Evolutionary conservation across 139 green algal genomes (phyloP).

Genomic region (Coelastrella sp.): DNA sequence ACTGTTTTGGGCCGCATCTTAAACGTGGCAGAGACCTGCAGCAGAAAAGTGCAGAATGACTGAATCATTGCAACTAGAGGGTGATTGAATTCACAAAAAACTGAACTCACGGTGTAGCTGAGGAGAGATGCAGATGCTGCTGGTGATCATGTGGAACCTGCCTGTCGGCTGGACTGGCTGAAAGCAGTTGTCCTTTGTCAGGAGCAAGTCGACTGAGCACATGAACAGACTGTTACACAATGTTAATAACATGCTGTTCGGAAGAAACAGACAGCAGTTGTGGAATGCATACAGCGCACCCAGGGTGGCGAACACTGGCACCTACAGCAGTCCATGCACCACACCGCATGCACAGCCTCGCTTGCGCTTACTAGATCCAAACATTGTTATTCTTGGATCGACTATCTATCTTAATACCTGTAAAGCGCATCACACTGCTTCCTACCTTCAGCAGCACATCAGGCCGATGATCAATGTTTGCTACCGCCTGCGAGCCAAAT

Average conservation of each 20-base stretch:
- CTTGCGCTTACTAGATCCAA: not conserved
- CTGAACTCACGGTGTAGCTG: too few relatives aligned
- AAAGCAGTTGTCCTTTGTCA: not conserved
- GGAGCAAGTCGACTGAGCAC: not conserved
- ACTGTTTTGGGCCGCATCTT: not conserved
- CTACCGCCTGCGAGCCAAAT: not conserved
- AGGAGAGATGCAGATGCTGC: too few relatives aligned
- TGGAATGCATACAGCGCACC: too few relatives aligned
- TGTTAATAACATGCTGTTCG: not conserved
- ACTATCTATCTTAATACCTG: too few relatives aligned
- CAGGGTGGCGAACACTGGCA: not conserved
- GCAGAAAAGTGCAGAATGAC: too few relatives aligned
- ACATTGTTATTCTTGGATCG: too few relatives aligned
- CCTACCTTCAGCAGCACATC: conserved; percentile 13
- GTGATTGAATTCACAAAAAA: too few relatives aligned
- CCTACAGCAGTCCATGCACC: not conserved
- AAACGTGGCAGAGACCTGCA: not conserved
- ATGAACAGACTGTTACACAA: not conserved
- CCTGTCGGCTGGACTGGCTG: too few relatives aligned
- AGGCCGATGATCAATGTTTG: not conserved
- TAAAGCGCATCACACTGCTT: too few relatives aligned
- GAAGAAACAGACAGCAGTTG: too few relatives aligned
- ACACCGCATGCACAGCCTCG: not conserved
- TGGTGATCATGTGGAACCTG: too few relatives aligned
- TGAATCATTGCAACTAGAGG: too few relatives aligned